Percentiles rank a stretch among this genome's conserved stretches.
Evolutionary conservation across 2,329 filamentous ascomycete genomes (phyloP).

Genomic region (Lecanosticta acicola): DNA sequence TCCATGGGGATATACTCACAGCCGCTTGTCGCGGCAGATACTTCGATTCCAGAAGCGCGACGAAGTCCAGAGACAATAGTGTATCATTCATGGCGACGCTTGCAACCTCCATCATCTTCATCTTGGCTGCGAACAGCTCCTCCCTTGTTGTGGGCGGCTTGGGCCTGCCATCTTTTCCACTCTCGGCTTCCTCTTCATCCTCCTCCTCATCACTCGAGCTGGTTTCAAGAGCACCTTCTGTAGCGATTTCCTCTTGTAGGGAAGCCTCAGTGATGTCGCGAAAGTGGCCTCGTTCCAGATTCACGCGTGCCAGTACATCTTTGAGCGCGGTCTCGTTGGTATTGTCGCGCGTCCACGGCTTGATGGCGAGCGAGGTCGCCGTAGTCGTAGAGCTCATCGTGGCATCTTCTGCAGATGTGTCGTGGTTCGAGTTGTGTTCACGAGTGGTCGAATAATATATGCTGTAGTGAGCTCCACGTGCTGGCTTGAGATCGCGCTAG

Average conservation of each 20-base stretch:
- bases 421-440: too few species aligned
- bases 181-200: constrained; percentile 30
- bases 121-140: constrained; percentile 36
- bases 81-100: constrained; percentile 50
- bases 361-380: constrained; percentile 50
- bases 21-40: constrained; percentile 66
- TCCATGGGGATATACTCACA: constrained; percentile 61
- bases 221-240: constrained; percentile 36
- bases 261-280: constrained; percentile 69
- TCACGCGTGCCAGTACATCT: constrained; percentile 73
- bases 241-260: constrained; percentile 62
- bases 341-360: constrained; percentile 54
- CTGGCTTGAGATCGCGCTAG: too few species aligned
- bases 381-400: constrained; percentile 10
- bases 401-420: neutral
- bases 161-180: constrained; percentile 1
- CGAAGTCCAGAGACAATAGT: constrained; percentile 69
- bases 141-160: constrained; percentile 28
- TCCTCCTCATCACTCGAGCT: constrained; percentile 43
- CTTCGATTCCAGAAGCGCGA: constrained; percentile 71
- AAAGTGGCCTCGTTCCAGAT: constrained; percentile 73
- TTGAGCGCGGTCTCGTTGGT: constrained; percentile 59
- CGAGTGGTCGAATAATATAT: neutral
- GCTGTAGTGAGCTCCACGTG: too few species aligned
- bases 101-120: constrained; percentile 39